These are phyloP conservation scores for Pyrenophora teres DNA, from an alignment of 2,329 filamentous ascomycete species.

Conservation along the genomic window DNA sequence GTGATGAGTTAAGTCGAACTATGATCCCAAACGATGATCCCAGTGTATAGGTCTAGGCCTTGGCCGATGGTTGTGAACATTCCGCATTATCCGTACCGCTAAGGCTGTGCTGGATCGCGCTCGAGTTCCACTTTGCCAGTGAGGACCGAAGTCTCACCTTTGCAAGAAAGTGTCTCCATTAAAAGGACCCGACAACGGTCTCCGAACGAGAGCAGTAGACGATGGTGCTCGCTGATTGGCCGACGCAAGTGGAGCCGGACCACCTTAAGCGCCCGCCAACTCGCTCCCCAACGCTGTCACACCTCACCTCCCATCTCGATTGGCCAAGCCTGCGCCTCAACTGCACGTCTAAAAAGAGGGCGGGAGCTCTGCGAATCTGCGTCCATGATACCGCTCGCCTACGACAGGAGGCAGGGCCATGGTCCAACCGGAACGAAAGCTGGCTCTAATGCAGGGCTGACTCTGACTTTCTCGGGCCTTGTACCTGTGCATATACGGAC, in stretches of 20 bases:
- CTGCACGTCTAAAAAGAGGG: conserved; percentile 33
- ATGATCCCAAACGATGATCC: too few species aligned
- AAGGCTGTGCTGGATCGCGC: conserved; percentile 15
- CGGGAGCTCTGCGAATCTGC: conserved; percentile 38
- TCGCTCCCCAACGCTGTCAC: conserved; percentile 31
- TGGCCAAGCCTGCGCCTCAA: conserved; percentile 41
- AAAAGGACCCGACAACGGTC: conserved; percentile 8
- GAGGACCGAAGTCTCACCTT: conserved; percentile 15
- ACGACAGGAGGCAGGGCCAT: conserved; percentile 27
- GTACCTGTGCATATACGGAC: conserved; percentile 33
- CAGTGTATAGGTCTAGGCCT: background rate
- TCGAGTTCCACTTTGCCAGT: background rate
- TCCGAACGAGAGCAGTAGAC: conserved; percentile 16
- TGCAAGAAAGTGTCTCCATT: conserved; percentile 14
- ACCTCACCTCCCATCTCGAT: conserved; percentile 34
- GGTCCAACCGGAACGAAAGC: conserved; percentile 36
- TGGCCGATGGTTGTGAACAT: background rate
- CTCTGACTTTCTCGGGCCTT: conserved; percentile 16
- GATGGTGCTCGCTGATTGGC: conserved; percentile 32
- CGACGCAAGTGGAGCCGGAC: conserved; percentile 6
- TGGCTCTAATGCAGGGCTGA: conserved; percentile 28
- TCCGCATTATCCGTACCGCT: conserved; percentile 12
- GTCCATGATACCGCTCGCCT: conserved; percentile 28
- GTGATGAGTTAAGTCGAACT: too few species aligned
- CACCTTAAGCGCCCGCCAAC: conserved; percentile 37